Evolutionary conservation across 2,329 filamentous ascomycete genomes (phyloP).

Genomic region (Raffaelea deltoideospora): DNA sequence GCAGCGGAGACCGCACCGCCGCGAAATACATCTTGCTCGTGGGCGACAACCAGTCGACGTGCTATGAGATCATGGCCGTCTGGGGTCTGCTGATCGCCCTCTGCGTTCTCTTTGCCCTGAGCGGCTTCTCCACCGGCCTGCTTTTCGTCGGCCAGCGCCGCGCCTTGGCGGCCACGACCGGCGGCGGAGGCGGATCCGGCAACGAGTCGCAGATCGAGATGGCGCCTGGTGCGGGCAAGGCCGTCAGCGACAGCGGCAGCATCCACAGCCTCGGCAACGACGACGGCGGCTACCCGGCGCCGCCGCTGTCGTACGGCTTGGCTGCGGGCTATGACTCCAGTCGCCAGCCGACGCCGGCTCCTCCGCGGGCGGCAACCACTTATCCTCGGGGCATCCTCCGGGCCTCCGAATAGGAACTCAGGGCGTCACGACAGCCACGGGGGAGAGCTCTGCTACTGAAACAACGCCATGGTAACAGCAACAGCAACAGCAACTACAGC

Average conservation of each 20-base stretch:
- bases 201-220: constrained; percentile 7
- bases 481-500: no score
- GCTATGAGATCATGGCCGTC: constrained; percentile 71
- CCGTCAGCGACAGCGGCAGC: constrained; percentile 1
- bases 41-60: constrained; percentile 44
- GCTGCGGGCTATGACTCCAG: no score
- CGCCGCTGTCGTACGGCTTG: neutral
- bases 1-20: constrained; percentile 5
- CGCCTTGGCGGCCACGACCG: constrained; percentile 17
- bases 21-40: constrained; percentile 32
- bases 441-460: neutral
- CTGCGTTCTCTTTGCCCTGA: constrained; percentile 55
- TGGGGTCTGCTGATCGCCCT: constrained; percentile 77
- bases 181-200: constrained; percentile 16
- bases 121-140: constrained; percentile 39
- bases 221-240: constrained; percentile 1
- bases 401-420: constrained; percentile 8
- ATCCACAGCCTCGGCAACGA: neutral
- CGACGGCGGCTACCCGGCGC: neutral
- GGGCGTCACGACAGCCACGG: constrained; percentile 7
- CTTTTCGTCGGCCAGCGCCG: constrained; percentile 44
- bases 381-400: no score
- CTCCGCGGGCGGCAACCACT: neutral
- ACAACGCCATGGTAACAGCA: neutral
- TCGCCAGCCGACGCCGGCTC: neutral